phyloP scores from a whole-genome alignment of 768 basidiomycete species.

The Hydnomerulius pinastri region DNA sequence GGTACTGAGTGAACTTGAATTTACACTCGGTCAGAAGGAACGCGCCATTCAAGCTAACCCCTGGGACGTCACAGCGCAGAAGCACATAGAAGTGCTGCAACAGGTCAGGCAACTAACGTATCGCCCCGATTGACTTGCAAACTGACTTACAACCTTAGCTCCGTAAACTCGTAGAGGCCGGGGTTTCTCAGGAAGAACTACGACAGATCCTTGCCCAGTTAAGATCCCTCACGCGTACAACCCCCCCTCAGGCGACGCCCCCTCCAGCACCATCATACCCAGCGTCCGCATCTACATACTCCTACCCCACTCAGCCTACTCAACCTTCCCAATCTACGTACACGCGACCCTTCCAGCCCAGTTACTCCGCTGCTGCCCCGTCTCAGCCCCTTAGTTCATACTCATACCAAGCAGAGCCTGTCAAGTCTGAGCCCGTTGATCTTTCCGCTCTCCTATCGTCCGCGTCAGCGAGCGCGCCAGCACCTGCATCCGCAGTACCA shows the following conservation, averaged over 20 bases:
- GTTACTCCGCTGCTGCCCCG: slow-evolving; percentile 33
- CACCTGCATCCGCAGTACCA: slow-evolving; percentile 26
- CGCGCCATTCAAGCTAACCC: slow-evolving; percentile 70
- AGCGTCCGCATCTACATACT: slow-evolving; percentile 25
- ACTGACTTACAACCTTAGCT: slow-evolving; percentile 43
- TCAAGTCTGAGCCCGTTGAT: slow-evolving; percentile 34
- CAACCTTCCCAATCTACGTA: slow-evolving; percentile 34
- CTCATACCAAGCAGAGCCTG: slow-evolving; percentile 24
- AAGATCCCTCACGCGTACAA: slow-evolving; percentile 56
- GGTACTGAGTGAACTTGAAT: slow-evolving; percentile 83
- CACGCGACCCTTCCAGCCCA: slow-evolving; percentile 27
- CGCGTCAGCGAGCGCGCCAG: slow-evolving; percentile 22
- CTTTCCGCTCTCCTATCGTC: slow-evolving; percentile 31
- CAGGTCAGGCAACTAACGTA: slow-evolving; percentile 55
- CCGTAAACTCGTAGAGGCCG: slow-evolving; percentile 71
- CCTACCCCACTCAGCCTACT: no score
- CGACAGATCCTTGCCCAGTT: slow-evolving; percentile 74
- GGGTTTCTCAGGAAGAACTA: slow-evolving; percentile 79
- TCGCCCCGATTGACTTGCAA: slow-evolving; percentile 5
- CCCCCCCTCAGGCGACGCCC: slow-evolving; percentile 38
- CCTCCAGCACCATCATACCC: slow-evolving; percentile 24
- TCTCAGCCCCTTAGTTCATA: slow-evolving; percentile 32
- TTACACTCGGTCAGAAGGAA: slow-evolving; percentile 80
- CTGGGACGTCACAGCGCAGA: slow-evolving; percentile 65
- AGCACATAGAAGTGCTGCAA: slow-evolving; percentile 75